phyloP scores from a whole-genome alignment of 2,329 filamentous ascomycete species.

The Thelonectria rubi region DNA sequence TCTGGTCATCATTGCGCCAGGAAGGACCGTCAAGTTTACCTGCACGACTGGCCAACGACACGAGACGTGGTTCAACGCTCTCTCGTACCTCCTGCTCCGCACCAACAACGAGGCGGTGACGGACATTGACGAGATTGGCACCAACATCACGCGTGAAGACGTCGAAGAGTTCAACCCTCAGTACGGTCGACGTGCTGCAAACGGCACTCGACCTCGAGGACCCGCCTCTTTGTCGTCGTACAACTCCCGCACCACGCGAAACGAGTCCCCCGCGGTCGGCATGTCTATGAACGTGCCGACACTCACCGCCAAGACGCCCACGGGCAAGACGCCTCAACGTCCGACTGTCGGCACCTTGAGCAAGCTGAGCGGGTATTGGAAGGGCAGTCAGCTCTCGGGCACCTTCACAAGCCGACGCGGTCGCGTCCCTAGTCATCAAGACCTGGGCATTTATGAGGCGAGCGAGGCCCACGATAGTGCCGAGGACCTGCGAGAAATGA shows the following conservation, averaged over 20 bases:
- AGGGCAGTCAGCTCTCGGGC: constrained; percentile 55
- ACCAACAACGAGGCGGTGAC: constrained; percentile 72
- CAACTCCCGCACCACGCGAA: constrained; percentile 76
- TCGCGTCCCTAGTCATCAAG: constrained; percentile 57
- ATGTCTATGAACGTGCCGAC: constrained; percentile 64
- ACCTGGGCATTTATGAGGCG: constrained; percentile 65
- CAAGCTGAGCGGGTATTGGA: constrained; percentile 69
- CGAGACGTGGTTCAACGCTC: constrained; percentile 98
- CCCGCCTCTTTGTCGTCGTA: constrained; percentile 80
- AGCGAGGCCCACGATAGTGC: constrained; percentile 77
- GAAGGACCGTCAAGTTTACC: constrained; percentile 91
- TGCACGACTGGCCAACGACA: constrained; percentile 93
- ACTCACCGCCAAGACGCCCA: constrained; percentile 62
- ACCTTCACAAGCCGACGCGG: constrained; percentile 64
- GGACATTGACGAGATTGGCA: constrained; percentile 67
- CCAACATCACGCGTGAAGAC: constrained; percentile 68
- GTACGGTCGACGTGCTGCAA: constrained; percentile 49
- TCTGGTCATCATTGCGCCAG: constrained; percentile 87
- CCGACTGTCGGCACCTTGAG: constrained; percentile 60
- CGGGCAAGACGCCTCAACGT: constrained; percentile 56
- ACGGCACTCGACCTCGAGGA: constrained; percentile 59
- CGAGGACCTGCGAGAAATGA: constrained; percentile 82
- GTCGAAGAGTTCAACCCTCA: constrained; percentile 85
- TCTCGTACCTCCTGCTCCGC: constrained; percentile 89
- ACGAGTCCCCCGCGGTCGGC: constrained; percentile 66